Evolutionary conservation across 257 asterid species (phyloP).

Genomic region (Salvia miltiorrhiza): DNA sequence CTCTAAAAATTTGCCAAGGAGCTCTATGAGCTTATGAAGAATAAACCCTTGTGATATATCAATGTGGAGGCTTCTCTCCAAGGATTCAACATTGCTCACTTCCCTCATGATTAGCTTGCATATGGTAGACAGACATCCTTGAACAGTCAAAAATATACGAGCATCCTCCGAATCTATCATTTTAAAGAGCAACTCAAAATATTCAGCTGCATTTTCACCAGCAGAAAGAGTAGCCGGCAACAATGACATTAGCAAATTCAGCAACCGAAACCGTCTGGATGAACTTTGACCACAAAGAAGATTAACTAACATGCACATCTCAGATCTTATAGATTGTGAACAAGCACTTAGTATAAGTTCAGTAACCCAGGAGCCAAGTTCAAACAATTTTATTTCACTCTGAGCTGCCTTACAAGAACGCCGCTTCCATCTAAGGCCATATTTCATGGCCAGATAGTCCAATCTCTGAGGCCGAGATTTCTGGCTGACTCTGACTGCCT

Average conservation of each 20-base stretch:
- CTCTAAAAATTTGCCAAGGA: slow-evolving; percentile 95
- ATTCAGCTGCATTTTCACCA: slow-evolving; percentile 98
- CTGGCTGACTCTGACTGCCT: slow-evolving; percentile 64
- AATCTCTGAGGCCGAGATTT: slow-evolving; percentile 77
- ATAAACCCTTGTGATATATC: slow-evolving; percentile 98
- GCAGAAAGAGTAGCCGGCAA: slow-evolving; percentile 88
- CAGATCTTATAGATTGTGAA: slow-evolving; percentile 95
- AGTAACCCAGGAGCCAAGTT: slow-evolving; percentile 98
- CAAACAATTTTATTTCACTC: slow-evolving; percentile 75
- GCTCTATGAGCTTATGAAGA: slow-evolving; percentile 97
- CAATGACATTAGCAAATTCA: slow-evolving; percentile 85
- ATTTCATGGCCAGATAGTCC: slow-evolving; percentile 86
- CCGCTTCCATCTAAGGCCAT: slow-evolving; percentile 95
- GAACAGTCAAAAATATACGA: slow-evolving; percentile 87
- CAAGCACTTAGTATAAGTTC: slow-evolving; percentile 98
- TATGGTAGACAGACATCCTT: slow-evolving; percentile 72
- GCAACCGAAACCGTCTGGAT: slow-evolving; percentile 74
- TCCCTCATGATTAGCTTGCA: slow-evolving; percentile 81
- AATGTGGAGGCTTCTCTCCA: slow-evolving; percentile 96
- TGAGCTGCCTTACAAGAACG: slow-evolving; percentile 58
- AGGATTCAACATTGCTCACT: slow-evolving; percentile 78
- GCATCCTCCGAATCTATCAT: slow-evolving; percentile 97
- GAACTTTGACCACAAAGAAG: slow-evolving; percentile 95
- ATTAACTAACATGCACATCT: slow-evolving; percentile 93
- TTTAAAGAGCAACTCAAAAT: slow-evolving; percentile 87